Base-by-base conservation (phyloP, 805 yeast genomes). In the Candida tallmaniae region DNA sequence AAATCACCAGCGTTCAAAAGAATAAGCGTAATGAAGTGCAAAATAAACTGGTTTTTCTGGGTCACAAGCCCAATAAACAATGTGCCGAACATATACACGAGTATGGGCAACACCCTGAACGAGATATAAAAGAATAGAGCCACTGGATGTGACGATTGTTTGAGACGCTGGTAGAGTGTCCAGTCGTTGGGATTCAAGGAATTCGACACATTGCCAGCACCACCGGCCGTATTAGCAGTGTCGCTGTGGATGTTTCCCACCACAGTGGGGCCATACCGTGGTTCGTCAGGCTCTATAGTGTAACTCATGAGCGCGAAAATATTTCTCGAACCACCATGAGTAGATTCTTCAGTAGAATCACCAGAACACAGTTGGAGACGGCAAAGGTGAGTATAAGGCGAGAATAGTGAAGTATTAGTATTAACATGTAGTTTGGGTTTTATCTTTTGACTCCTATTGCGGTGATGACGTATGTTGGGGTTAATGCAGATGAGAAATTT, bases 401-500 rank as follows among this genome's bases (percentile, higher is more conserved):
- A n/a, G n/a, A n/a, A n/a, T n/a, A n/a, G n/a, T n/a, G n/a, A n/a
- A n/a, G n/a, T n/a, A n/a, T n/a, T n/a, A n/a, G n/a, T 22, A 22
- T n/a, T 22, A 22, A 22, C 23, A 9, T 12, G 7, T 27, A 80
- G 80, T 86, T 87, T 60, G 78, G 95, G 0, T 82, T 88, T 52
- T 89, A 84, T 55, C 74, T 89, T 28, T 64, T 87, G 47, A 77
- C 94, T 1, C 97, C 97, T 0, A 83, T 89, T 30, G 73, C 76
- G n/a, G 83, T 87, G 51, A 89, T 89, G 97, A 82, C 86, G 60
- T 89, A 83, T 49, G 89, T 87, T 29, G 97, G 97, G 54, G 74
- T 83, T 25, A 89, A 89, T 49, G 83, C 97, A 2, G 95, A 89
- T 57, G 76, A 70, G 48, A 89, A 87, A 64, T 78, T 89, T 57